phyloP scores from a whole-genome alignment of 2,329 filamentous ascomycete species.

The Neopestalotiopsis sp. region DNA sequence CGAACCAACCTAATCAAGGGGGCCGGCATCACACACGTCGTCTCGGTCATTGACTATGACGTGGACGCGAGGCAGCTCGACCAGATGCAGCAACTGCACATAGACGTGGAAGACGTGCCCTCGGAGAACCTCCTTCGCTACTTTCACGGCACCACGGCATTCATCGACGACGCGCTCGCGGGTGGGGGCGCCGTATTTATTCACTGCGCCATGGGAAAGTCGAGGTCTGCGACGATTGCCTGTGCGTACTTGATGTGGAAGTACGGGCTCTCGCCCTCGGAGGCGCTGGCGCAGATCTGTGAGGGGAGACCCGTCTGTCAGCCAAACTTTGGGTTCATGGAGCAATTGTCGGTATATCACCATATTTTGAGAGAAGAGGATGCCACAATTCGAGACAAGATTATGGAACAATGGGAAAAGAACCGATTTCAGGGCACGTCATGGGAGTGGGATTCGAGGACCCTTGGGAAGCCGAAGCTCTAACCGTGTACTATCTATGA shows the following conservation, averaged over 20 bases:
- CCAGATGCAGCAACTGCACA: constrained; percentile 8
- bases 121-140: constrained; percentile 6
- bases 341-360: constrained; percentile 7
- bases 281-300: not conserved
- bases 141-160: not conserved
- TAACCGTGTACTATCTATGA: not conserved
- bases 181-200: constrained; percentile 2
- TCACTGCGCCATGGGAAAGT: constrained; percentile 14
- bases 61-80: not conserved
- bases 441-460: constrained; percentile 8
- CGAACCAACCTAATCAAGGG: not conserved
- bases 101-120: not conserved
- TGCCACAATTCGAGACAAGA: not conserved
- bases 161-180: not conserved
- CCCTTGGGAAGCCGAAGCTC: not conserved
- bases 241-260: constrained; percentile 12
- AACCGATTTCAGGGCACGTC: not conserved
- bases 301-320: constrained; percentile 10
- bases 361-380: not conserved
- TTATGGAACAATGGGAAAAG: not conserved
- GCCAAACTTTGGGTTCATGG: constrained; percentile 14
- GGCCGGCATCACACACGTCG: constrained; percentile 13
- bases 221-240: not conserved
- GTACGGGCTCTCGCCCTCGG: not conserved
- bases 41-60: constrained; percentile 13